Evolutionary conservation across 768 basidiomycete species (phyloP).

Genomic region (Hydnum rufescens): DNA sequence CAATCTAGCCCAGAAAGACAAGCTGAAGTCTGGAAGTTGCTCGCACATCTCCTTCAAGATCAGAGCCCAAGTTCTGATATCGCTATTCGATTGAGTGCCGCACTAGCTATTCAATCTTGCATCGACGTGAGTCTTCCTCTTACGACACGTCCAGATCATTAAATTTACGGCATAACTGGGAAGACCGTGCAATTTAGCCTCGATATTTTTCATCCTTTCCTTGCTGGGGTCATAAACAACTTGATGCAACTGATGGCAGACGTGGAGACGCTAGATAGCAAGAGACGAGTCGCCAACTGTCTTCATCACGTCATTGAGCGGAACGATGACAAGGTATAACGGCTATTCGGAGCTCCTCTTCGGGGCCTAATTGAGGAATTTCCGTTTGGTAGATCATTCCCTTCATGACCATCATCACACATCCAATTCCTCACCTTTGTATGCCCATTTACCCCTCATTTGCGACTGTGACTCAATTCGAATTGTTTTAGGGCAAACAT

Average conservation of each 20-base stretch:
- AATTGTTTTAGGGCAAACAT: constrained; percentile 35
- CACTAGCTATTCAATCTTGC: constrained; percentile 58
- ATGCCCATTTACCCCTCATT: background rate
- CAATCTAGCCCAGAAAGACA: constrained; percentile 35
- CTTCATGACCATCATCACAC: constrained; percentile 36
- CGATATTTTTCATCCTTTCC: constrained; percentile 44
- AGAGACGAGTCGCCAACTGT: constrained; percentile 47
- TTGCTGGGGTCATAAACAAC: constrained; percentile 38
- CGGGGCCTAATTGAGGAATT: no score
- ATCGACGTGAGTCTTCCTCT: constrained; percentile 42
- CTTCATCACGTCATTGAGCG: constrained; percentile 50
- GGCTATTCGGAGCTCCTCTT: background rate
- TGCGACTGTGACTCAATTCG: constrained; percentile 19
- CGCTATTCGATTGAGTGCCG: constrained; percentile 75
- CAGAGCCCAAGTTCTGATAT: constrained; percentile 51
- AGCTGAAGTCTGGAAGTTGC: constrained; percentile 53
- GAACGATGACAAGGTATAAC: constrained; percentile 19
- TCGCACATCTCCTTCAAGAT: constrained; percentile 56
- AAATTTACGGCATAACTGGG: background rate
- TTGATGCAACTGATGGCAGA: constrained; percentile 53
- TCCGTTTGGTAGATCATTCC: constrained; percentile 43
- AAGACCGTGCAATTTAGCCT: constrained; percentile 48
- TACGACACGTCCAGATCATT: background rate
- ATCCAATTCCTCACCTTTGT: constrained; percentile 51
- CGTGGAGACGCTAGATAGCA: constrained; percentile 56